Conservation (phyloP, 495 filamentous ascomycete genomes). For the Letharia lupina region DNA sequence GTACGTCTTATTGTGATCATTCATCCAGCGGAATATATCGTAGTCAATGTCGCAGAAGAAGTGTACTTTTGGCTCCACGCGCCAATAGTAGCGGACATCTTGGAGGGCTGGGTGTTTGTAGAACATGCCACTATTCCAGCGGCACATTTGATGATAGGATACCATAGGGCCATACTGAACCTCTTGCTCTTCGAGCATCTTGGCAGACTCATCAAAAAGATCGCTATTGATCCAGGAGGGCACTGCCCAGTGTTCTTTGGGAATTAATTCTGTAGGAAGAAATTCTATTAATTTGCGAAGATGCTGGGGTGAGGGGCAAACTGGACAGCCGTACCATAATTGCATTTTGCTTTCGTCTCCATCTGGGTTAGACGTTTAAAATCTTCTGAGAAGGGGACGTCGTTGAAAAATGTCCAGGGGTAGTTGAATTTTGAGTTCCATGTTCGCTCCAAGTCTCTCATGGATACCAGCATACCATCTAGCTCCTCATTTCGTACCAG, state of each 20-base stretch:
- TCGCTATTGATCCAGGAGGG: slow-evolving; percentile 88
- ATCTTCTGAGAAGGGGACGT: slow-evolving; percentile 81
- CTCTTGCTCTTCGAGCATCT: slow-evolving; percentile 70
- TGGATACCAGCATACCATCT: slow-evolving; percentile 70
- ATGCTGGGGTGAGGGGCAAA: not conserved
- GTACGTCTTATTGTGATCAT: slow-evolving; percentile 95
- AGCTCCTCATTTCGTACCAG: slow-evolving; percentile 90
- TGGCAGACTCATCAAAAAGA: slow-evolving; percentile 73
- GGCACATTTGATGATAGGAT: slow-evolving; percentile 98
- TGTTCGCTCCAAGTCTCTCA: slow-evolving; percentile 84
- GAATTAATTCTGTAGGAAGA: slow-evolving; percentile 59
- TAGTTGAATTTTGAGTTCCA: slow-evolving; percentile 99
- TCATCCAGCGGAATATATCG: slow-evolving; percentile 97
- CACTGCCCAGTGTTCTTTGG: slow-evolving; percentile 87
- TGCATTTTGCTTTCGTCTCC: slow-evolving; percentile 72
- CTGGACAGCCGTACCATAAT: slow-evolving; percentile 56
- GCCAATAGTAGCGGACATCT: slow-evolving; percentile 90
- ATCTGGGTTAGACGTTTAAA: slow-evolving; percentile 76
- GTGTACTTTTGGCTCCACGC: slow-evolving; percentile 96
- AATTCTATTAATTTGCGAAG: not conserved
- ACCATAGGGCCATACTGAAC: slow-evolving; percentile 83
- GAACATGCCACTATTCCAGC: slow-evolving; percentile 98
- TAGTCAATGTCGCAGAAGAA: slow-evolving; percentile 99
- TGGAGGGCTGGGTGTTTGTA: slow-evolving; percentile 87
- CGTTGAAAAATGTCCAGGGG: slow-evolving; percentile 99